These are phyloP conservation scores for Henningerozyma blattae DNA, from an alignment of 805 yeast genomes.

Conservation along the genomic window DNA sequence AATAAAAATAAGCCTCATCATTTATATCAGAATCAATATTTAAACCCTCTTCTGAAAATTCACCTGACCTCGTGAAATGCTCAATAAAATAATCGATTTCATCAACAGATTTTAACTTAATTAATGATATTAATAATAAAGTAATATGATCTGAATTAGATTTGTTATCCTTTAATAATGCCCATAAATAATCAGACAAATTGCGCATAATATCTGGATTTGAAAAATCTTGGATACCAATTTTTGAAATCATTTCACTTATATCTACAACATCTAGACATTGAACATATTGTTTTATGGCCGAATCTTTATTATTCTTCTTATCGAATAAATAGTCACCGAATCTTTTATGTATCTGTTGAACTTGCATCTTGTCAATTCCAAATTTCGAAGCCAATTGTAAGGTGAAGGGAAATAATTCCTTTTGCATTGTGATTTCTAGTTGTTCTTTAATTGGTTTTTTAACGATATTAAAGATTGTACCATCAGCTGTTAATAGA, in stretches of 20 bases:
- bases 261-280: conserved; percentile 45
- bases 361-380: conserved; percentile 12
- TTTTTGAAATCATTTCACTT: conserved; percentile 68
- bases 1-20: conserved; percentile 26
- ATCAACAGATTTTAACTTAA: conserved; percentile 54
- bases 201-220: conserved; percentile 29
- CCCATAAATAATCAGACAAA: conserved; percentile 51
- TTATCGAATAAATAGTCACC: conserved; percentile 59
- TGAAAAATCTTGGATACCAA: conserved; percentile 46
- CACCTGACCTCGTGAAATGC: conserved; percentile 22
- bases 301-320: conserved; percentile 52
- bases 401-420: conserved; percentile 62
- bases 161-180: conserved; percentile 38
- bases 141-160: conserved; percentile 79
- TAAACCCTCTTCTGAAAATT: conserved; percentile 16
- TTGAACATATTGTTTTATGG: conserved; percentile 63
- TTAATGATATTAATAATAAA: conserved; percentile 61
- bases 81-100: conserved; percentile 48
- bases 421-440: conserved; percentile 54
- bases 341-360: conserved; percentile 39
- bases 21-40: conserved; percentile 23
- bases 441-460: conserved; percentile 57
- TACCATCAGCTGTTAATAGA: conserved; percentile 63
- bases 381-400: conserved; percentile 40
- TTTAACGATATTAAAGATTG: conserved; percentile 56